Evolutionary conservation across 2,329 filamentous ascomycete genomes (phyloP).

Genomic region (Xylariales sp.): DNA sequence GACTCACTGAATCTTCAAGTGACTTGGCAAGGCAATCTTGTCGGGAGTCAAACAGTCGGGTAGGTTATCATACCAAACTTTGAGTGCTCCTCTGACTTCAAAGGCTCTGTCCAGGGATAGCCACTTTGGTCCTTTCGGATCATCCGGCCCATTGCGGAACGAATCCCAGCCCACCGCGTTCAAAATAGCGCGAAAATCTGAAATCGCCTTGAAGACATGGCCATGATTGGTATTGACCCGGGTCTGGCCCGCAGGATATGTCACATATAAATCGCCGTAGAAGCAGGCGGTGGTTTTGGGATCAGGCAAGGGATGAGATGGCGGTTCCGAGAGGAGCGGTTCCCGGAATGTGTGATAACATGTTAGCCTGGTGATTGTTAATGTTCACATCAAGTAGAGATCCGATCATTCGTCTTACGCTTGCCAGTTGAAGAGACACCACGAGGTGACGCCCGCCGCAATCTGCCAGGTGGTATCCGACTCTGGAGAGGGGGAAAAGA

Average conservation of each 20-base stretch:
- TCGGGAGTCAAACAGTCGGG: constrained; percentile 22
- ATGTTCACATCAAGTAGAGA: background rate
- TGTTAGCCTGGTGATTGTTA: constrained; percentile 13
- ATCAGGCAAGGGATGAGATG: constrained; percentile 26
- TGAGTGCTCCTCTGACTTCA: constrained; percentile 15
- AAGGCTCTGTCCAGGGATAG: constrained; percentile 18
- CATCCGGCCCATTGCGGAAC: no score
- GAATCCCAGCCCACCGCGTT: constrained; percentile 29
- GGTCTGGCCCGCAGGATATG: constrained; percentile 25
- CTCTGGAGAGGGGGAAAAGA: constrained; percentile 16
- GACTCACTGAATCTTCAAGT: constrained; percentile 33
- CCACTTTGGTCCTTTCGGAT: constrained; percentile 7
- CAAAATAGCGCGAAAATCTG: constrained; percentile 28
- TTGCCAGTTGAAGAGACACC: constrained; percentile 32
- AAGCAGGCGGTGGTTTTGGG: constrained; percentile 16
- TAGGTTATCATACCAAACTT: constrained; percentile 24
- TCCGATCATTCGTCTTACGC: constrained; percentile 13
- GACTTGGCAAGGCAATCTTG: constrained; percentile 27
- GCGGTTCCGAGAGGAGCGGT: constrained; percentile 26
- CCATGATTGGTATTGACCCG: constrained; percentile 22
- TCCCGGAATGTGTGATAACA: constrained; percentile 19
- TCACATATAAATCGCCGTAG: constrained; percentile 33
- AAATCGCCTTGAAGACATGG: constrained; percentile 23
- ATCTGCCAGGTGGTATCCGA: constrained; percentile 14
- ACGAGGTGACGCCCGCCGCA: constrained; percentile 26